These are phyloP conservation scores for Nigrograna mackinnonii DNA, from an alignment of 2,329 filamentous ascomycete genomes.

Conservation along the genomic window DNA sequence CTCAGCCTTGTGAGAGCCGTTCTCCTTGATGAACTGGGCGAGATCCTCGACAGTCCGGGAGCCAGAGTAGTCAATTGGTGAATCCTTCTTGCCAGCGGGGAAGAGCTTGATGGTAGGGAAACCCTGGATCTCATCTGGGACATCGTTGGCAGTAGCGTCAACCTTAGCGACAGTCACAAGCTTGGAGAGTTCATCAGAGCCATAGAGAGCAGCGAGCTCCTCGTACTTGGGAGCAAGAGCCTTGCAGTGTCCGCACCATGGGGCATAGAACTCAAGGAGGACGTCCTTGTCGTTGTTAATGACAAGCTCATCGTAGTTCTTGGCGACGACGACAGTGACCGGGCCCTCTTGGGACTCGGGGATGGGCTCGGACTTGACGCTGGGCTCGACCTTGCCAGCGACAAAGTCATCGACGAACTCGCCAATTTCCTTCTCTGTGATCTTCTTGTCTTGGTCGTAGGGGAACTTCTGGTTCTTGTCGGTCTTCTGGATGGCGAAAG, in stretches of 20 bases:
- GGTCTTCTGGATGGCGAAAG: slow-evolving; percentile 96
- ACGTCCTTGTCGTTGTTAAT: slow-evolving; percentile 96
- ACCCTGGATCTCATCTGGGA: slow-evolving; percentile 93
- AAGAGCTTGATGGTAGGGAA: slow-evolving; percentile 99
- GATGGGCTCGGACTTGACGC: slow-evolving; percentile 97
- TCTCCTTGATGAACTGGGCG: slow-evolving; percentile 89
- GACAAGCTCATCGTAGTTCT: slow-evolving; percentile 90
- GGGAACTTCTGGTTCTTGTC: slow-evolving; percentile 97
- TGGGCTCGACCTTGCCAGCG: slow-evolving; percentile 87
- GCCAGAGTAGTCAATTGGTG: slow-evolving; percentile 84
- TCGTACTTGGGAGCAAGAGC: slow-evolving; percentile 70
- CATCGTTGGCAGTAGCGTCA: slow-evolving; percentile 93
- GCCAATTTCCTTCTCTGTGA: slow-evolving; percentile 73
- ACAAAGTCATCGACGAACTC: slow-evolving; percentile 85
- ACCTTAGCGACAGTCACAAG: slow-evolving; percentile 82
- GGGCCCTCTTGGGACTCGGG: slow-evolving; percentile 91
- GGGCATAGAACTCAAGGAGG: slow-evolving; percentile 96
- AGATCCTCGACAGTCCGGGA: slow-evolving; percentile 90
- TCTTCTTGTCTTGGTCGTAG: slow-evolving; percentile 80
- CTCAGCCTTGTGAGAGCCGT: slow-evolving; percentile 84
- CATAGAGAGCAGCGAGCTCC: slow-evolving; percentile 62
- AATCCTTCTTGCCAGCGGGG: slow-evolving; percentile 84
- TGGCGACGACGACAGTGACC: slow-evolving; percentile 86
- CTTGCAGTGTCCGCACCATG: slow-evolving; percentile 76
- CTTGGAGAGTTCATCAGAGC: slow-evolving; percentile 53